Base-by-base conservation (phyloP, 208 protist genomes). In the Wallacemonas sp. region DNA sequence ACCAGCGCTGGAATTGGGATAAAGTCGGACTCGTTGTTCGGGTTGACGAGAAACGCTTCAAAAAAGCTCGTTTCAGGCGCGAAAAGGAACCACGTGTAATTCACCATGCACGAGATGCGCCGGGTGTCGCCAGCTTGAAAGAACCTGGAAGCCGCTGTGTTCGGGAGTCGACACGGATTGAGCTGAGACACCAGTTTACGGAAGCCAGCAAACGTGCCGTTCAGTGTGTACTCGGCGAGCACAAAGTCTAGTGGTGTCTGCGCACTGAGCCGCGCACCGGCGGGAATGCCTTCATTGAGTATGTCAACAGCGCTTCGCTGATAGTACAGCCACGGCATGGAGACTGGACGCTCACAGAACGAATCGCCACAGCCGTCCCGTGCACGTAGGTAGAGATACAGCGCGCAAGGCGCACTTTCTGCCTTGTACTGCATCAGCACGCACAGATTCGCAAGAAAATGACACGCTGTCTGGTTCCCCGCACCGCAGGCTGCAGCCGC, bases 371-470 rank as follows among this genome's bases (percentile, higher is more conserved):
- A 87, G 17, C 34, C 33, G 37, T 46, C 39, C 3, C 57, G 37
- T 17, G 61, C 39, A 27, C 77, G 53, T 15, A 93, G 34, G 32
- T 67, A 55, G n/a, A 66, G 48, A 63, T 86, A 91, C 15, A 95
- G 66, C 15, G 71, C 71, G 42, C 87, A 95, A 1, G 90, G 82
- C 13, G 72, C 65, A 1, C 82, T 48, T 2, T 63, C 52, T 22
- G 30, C 12, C 19, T 86, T 34, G 64, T 92, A 93, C 19, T 70
- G 27, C 80, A 83, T 81, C 15, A 89, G 41, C 1, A 91, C 85
- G 60, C 90, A 95, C 41, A 95, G 39, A 37, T 95, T 95, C 0
- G 73, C 71, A 22, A 95, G 71, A 41, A 80, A 54, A 45, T 91
- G 73, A 63, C 90, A 95, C 21, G 76, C 77, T 0, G 72, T 81